phyloP scores from a whole-genome alignment of 768 basidiomycete genomes.

The Naganishia kalamii region DNA sequence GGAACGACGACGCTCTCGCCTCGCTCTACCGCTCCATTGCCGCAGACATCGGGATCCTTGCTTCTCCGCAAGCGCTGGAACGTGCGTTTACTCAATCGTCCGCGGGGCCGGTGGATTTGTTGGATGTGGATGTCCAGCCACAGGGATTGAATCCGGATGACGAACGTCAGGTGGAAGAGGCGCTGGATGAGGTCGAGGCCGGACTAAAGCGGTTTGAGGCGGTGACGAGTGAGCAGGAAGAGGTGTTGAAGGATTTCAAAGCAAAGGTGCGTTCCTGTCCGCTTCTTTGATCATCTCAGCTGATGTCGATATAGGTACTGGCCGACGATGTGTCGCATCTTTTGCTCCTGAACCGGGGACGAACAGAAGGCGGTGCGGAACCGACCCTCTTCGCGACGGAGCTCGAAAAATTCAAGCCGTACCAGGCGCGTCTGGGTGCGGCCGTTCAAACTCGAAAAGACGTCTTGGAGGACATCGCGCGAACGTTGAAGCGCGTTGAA shows the following conservation, averaged over 20 bases:
- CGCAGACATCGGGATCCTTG: conserved; percentile 72
- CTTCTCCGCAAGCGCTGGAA: conserved; percentile 57
- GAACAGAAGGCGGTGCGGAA: conserved; percentile 64
- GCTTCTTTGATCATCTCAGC: neutral
- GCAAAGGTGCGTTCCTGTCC: conserved; percentile 64
- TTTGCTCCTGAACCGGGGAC: conserved; percentile 72
- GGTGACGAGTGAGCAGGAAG: conserved; percentile 74
- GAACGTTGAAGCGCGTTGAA: conserved; percentile 67
- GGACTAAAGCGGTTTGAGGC: conserved; percentile 68
- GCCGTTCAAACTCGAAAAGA: conserved; percentile 72
- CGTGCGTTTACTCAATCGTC: conserved; percentile 52
- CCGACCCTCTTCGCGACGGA: conserved; percentile 84
- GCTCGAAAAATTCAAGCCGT: conserved; percentile 90
- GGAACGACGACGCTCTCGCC: conserved; percentile 70
- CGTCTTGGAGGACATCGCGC: conserved; percentile 65
- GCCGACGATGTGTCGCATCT: conserved; percentile 92
- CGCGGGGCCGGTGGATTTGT: conserved; percentile 52
- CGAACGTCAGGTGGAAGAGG: conserved; percentile 59
- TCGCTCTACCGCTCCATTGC: conserved; percentile 26
- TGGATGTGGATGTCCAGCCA: conserved; percentile 72
- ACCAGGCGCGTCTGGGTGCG: conserved; percentile 70
- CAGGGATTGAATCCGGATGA: conserved; percentile 51
- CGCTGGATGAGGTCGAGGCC: conserved; percentile 74
- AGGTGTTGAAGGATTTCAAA: conserved; percentile 87
- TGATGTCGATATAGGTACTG: conserved; percentile 62